phyloP scores from a whole-genome alignment of 805 yeast genomes.

The Blastobotrys parvus region DNA sequence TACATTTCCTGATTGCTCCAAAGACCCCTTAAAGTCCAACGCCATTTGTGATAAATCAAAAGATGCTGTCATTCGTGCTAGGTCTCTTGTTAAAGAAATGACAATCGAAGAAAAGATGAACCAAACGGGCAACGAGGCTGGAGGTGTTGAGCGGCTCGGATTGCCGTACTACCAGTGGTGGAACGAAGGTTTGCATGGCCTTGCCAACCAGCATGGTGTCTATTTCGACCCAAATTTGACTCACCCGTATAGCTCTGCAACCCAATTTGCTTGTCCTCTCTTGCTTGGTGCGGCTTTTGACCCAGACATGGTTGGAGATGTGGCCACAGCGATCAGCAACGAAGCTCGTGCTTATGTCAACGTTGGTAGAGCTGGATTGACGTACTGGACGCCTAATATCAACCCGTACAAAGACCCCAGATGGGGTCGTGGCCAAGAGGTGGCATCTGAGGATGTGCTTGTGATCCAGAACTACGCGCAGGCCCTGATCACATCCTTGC shows the following conservation, averaged over 20 bases:
- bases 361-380: conserved; percentile 5
- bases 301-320: conserved; percentile 1
- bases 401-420: conserved; percentile 9
- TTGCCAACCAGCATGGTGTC: too few species aligned
- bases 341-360: conserved; percentile 11
- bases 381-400: conserved; percentile 11
- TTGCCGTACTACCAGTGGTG: conserved; percentile 10
- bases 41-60: not conserved
- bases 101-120: conserved; percentile 8
- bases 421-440: conserved; percentile 14
- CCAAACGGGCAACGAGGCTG: conserved; percentile 6
- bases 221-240: conserved; percentile 2
- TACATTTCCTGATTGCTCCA: conserved; percentile 3
- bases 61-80: conserved; percentile 5
- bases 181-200: conserved; percentile 12
- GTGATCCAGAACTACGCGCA: conserved; percentile 5
- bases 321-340: conserved; percentile 6
- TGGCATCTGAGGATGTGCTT: conserved; percentile 10
- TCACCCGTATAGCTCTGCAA: conserved; percentile 2
- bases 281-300: conserved; percentile 7
- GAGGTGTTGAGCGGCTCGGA: conserved; percentile 10
- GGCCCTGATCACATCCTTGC: conserved; percentile 5
- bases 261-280: conserved; percentile 9
- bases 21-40: not conserved
- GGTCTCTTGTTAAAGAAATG: conserved; percentile 5